Conservation (phyloP, 495 filamentous ascomycete genomes). For the Daldinia grandis region DNA sequence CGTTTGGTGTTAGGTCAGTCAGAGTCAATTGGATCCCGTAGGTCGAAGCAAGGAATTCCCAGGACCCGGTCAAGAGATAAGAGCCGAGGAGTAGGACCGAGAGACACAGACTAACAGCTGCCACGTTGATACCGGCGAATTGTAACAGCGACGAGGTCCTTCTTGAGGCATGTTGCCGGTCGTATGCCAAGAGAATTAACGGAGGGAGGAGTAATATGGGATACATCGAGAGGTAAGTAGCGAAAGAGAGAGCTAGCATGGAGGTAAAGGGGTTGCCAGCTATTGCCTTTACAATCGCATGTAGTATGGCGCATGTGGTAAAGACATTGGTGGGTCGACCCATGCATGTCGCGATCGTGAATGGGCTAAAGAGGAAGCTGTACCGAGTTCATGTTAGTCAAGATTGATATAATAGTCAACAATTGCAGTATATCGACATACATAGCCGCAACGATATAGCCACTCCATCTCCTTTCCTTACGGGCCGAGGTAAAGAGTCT, state of each 20-base stretch:
- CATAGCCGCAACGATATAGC: constrained; percentile 79
- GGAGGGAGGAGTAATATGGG: constrained; percentile 87
- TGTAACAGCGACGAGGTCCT: constrained; percentile 43
- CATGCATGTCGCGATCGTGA: constrained; percentile 90
- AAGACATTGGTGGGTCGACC: constrained; percentile 92
- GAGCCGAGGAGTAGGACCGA: constrained; percentile 73
- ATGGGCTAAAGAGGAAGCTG: constrained; percentile 93
- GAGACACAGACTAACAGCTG: constrained; percentile 57
- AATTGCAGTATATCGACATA: constrained; percentile 49
- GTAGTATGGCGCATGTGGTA: constrained; percentile 86
- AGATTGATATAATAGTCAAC: not conserved
- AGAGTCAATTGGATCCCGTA: constrained; percentile 92
- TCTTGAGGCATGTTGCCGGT: constrained; percentile 58
- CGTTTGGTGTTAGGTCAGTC: constrained; percentile 92
- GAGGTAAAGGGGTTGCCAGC: constrained; percentile 74
- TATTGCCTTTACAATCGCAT: constrained; percentile 85
- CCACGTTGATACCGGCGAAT: constrained; percentile 63
- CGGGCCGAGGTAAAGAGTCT: constrained; percentile 79
- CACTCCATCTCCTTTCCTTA: constrained; percentile 79
- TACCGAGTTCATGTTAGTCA: constrained; percentile 15
- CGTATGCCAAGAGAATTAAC: constrained; percentile 81
- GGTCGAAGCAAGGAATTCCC: constrained; percentile 85
- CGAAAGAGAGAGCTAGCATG: constrained; percentile 86
- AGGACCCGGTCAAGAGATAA: constrained; percentile 78
- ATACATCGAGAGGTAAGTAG: constrained; percentile 91